Conservation (phyloP, 2,329 filamentous ascomycete species). For the Lachnellula suecica region DNA sequence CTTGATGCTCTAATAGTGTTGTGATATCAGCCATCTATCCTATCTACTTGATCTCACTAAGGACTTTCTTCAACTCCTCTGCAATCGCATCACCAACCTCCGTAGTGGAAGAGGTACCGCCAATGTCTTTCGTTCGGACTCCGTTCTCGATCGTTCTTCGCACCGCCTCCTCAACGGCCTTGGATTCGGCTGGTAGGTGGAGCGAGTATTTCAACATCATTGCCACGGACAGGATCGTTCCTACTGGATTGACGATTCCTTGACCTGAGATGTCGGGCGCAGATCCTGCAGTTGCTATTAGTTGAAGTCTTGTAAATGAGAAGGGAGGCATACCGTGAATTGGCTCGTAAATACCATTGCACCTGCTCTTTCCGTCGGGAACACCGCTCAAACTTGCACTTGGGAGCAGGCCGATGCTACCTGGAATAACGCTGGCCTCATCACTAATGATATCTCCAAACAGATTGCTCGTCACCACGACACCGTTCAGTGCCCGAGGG, state of each 20-base stretch:
- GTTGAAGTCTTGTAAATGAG: neutral
- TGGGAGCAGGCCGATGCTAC: slow-evolving; percentile 82
- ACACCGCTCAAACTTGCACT: slow-evolving; percentile 84
- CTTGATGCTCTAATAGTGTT: neutral
- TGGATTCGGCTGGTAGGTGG: slow-evolving; percentile 72
- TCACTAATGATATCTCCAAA: slow-evolving; percentile 97
- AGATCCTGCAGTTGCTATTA: slow-evolving; percentile 54
- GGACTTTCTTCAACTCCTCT: slow-evolving; percentile 68
- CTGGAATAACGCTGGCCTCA: slow-evolving; percentile 92
- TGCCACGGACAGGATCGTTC: slow-evolving; percentile 85
- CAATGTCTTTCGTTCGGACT: slow-evolving; percentile 80
- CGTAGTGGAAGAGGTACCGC: slow-evolving; percentile 69
- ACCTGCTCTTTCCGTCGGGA: slow-evolving; percentile 78
- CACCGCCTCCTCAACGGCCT: slow-evolving; percentile 79
- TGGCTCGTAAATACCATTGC: slow-evolving; percentile 96
- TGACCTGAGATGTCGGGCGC: slow-evolving; percentile 92
- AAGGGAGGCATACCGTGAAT: slow-evolving; percentile 74
- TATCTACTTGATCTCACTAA: slow-evolving; percentile 37
- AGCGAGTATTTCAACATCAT: slow-evolving; percentile 98
- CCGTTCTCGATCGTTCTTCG: slow-evolving; percentile 76
- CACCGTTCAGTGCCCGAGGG: slow-evolving; percentile 81
- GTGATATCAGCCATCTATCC: neutral
- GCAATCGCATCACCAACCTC: slow-evolving; percentile 84
- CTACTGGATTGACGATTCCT: slow-evolving; percentile 89
- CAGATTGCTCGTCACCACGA: slow-evolving; percentile 89